Percentiles rank a stretch among this genome's conserved stretches.
Evolutionary conservation across 1,139 yeast species (phyloP).

Genomic region (Geotrichum phurueaensis): DNA sequence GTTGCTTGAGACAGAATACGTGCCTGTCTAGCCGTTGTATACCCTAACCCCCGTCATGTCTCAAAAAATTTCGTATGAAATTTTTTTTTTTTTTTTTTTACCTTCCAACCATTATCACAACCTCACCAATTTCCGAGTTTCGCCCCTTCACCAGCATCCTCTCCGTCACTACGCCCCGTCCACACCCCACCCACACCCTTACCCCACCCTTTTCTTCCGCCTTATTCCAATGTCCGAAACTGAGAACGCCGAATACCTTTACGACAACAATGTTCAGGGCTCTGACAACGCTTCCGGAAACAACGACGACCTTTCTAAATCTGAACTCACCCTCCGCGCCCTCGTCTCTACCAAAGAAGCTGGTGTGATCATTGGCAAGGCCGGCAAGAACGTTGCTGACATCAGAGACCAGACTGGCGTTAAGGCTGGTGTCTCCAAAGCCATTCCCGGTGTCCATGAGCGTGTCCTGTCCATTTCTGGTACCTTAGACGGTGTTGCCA

Average conservation of each 20-base stretch:
- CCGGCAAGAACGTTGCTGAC: constrained; percentile 73
- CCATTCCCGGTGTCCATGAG: constrained; percentile 76
- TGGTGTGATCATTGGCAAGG: constrained; percentile 85
- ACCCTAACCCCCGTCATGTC: neutral
- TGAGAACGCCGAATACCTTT: neutral
- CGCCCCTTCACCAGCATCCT: neutral
- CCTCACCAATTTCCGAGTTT: neutral
- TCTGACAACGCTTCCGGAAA: constrained; percentile 5
- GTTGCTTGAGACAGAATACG: neutral
- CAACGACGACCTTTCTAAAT: constrained; percentile 14
- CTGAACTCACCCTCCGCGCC: constrained; percentile 43
- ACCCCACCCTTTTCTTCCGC: neutral
- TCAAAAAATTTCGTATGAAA: neutral
- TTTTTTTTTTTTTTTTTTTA: neutral
- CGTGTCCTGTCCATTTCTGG: constrained; percentile 81
- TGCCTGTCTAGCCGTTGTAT: neutral
- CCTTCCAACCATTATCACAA: neutral
- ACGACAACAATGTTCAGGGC: constrained; percentile 1
- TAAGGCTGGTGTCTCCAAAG: constrained; percentile 83
- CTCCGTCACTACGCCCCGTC: neutral
- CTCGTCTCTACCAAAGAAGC: constrained; percentile 83
- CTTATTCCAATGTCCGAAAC: neutral
- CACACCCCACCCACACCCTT: neutral
- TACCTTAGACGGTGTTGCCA: constrained; percentile 63
- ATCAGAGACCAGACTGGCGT: constrained; percentile 74